These are phyloP conservation scores for Selaginella moellendorffii DNA, from an alignment of 75 land plant genomes.

Conservation along the genomic window DNA sequence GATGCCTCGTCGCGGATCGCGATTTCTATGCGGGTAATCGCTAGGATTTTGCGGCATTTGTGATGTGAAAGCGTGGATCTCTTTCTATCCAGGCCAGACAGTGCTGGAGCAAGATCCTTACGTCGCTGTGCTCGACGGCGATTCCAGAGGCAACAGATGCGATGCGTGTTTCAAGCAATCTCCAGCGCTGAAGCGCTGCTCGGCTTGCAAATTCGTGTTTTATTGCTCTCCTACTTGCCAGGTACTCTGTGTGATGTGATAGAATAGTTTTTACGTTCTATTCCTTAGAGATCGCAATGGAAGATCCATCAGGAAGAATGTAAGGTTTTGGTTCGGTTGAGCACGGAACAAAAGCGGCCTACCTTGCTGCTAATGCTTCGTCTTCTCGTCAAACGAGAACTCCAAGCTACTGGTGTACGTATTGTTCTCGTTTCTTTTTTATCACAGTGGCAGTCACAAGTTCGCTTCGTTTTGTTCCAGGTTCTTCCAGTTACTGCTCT, in stretches of 20 bases:
- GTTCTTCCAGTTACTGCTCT: constrained; percentile 23
- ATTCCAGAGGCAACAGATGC: constrained; percentile 24
- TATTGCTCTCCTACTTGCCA: constrained; percentile 65
- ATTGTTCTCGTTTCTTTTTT: no score
- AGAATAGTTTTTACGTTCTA: constrained; percentile 4
- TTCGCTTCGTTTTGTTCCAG: constrained; percentile 39
- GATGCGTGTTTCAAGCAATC: constrained; percentile 39
- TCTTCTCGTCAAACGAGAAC: constrained; percentile 36
- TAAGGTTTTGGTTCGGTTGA: no score
- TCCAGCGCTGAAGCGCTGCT: constrained; percentile 39
- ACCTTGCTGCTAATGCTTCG: constrained; percentile 58
- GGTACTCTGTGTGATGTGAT: constrained; percentile 22
- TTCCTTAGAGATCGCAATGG: constrained; percentile 57
- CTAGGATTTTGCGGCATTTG: not conserved
- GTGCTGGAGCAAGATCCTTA: constrained; percentile 57
- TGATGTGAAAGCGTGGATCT: not conserved
- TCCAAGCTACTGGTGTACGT: no score
- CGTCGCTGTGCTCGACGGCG: constrained; percentile 33
- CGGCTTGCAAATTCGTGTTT: constrained; percentile 45
- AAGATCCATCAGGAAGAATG: constrained; percentile 57
- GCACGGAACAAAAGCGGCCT: no score
- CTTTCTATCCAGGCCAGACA: constrained; percentile 37
- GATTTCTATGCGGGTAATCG: constrained; percentile 28
- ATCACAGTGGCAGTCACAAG: no score
- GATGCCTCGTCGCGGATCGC: constrained; percentile 24